Evolutionary conservation across 2,329 filamentous ascomycete species (phyloP).

Genomic region (Rosellinia necatrix): DNA sequence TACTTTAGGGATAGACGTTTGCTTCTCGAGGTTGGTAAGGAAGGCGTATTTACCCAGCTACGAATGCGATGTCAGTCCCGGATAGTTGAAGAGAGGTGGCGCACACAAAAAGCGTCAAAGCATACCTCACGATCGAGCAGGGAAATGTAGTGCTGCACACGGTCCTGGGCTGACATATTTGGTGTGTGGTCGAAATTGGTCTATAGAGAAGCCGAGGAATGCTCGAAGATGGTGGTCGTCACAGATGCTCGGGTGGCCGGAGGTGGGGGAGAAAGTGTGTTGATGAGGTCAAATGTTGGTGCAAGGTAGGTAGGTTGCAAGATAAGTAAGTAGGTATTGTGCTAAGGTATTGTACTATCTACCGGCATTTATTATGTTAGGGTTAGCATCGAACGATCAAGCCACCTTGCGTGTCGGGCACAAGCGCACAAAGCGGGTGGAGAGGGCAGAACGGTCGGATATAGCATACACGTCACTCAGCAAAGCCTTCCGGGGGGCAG

Average conservation of each 20-base stretch:
- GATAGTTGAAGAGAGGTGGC: conserved; percentile 25
- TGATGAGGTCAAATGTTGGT: conserved; percentile 30
- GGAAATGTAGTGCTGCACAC: conserved; percentile 75
- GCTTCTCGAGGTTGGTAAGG: conserved; percentile 85
- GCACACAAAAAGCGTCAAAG: not conserved
- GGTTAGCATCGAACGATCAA: conserved; percentile 35
- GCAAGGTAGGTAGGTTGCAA: too few relatives aligned
- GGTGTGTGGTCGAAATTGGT: conserved; percentile 26
- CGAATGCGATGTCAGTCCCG: conserved; percentile 30
- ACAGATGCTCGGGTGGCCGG: conserved; percentile 24
- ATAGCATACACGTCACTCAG: conserved; percentile 14
- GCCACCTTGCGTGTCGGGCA: conserved; percentile 35
- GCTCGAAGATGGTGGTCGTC: conserved; percentile 7
- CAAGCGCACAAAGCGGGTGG: conserved; percentile 16
- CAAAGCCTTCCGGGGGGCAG: not conserved
- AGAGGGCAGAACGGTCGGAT: not conserved
- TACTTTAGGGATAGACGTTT: conserved; percentile 81
- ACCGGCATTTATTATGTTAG: conserved; percentile 32
- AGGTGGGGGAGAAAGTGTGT: conserved; percentile 32
- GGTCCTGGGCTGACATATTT: conserved; percentile 76
- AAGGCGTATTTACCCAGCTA: conserved; percentile 85
- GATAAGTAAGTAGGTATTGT: too few relatives aligned
- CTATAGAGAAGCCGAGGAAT: conserved; percentile 16
- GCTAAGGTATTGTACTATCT: conserved; percentile 28
- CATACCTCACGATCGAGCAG: conserved; percentile 83